Evolutionary conservation across 306 rosid genomes (phyloP), one percentile per base, ranked within the genome.

Genomic region (Pyrus betulifolia): DNA sequence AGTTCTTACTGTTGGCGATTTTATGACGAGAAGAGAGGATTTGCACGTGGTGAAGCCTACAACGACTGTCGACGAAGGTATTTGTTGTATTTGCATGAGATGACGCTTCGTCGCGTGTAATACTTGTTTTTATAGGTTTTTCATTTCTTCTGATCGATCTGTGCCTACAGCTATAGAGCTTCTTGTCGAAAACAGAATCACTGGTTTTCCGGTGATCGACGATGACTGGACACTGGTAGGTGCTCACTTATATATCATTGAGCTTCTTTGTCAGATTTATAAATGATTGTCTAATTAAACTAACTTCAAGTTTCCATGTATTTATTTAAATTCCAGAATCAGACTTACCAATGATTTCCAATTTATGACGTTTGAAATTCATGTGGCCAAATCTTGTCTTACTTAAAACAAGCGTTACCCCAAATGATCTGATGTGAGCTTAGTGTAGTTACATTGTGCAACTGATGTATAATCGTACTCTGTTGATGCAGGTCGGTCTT

Each of bases 141-240:
- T 38, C 69, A 11, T 64, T 76, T 86, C 51, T 86, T 66, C 75
- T 86, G 67, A 80, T 68, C 59, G 74, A 76, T 81, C 72, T 84
- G 63, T 89, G 79, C 67, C 64, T 74, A 76, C 97, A 95, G 99
- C 99, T 69, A 84, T 92, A 77, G 99, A 95, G 73, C 59, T 61
- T 67, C 97, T 92, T 74, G 99, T 95, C 74, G 97, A 90, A 65
- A 86, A 89, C 79, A 92, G 99, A 83, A 89, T 95, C 84, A 92
- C 98, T 63, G 99, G 99, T 58, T 95, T 95, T 85, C 99, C 99
- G 15, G 99, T 95, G 79, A 86, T 92, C 49, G 93, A 90, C 79
- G 92, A 88, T 66, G 83, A 92, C 79, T 95, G 99, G 99, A 91
- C 82, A 73, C 86, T 95, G 86, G 99, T 95, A 84, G 83, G 83